Conservation (phyloP, 164 flowering plant species). For the Malania oleifera region DNA sequence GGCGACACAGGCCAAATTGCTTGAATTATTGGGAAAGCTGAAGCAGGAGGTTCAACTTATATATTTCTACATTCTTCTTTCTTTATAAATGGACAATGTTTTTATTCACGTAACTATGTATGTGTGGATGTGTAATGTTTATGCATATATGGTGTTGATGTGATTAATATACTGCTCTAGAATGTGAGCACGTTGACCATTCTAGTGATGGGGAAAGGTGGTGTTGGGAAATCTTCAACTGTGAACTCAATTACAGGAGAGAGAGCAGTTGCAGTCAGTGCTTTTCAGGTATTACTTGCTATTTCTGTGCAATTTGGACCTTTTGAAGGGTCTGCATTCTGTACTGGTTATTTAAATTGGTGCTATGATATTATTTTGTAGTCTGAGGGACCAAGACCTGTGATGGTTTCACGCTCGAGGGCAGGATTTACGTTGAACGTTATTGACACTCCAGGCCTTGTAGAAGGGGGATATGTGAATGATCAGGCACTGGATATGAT, state of each 20-base stretch:
- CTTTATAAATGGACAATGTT: background rate
- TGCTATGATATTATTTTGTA: conserved; percentile 15
- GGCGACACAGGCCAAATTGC: conserved; percentile 69
- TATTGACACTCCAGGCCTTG: conserved; percentile 92
- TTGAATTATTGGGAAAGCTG: conserved; percentile 67
- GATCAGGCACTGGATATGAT: conserved; percentile 72
- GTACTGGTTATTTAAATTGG: background rate
- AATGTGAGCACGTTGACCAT: conserved; percentile 76
- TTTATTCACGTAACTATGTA: background rate
- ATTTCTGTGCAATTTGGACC: background rate
- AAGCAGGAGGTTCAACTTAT: conserved; percentile 64
- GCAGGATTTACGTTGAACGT: conserved; percentile 79
- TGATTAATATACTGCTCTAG: conserved; percentile 27
- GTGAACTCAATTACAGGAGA: conserved; percentile 91
- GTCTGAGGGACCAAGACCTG: conserved; percentile 83
- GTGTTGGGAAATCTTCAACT: conserved; percentile 95
- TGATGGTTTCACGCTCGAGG: conserved; percentile 67
- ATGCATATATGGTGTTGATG: background rate
- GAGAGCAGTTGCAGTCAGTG: conserved; percentile 72
- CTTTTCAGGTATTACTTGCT: conserved; percentile 65
- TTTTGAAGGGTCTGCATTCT: background rate
- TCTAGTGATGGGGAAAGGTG: conserved; percentile 97
- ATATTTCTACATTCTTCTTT: background rate
- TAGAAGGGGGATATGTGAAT: conserved; percentile 93
- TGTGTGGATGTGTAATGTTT: too few species aligned